These are phyloP conservation scores for Penicillium sp. DNA, from an alignment of 2,329 filamentous ascomycete species.

Conservation along the genomic window DNA sequence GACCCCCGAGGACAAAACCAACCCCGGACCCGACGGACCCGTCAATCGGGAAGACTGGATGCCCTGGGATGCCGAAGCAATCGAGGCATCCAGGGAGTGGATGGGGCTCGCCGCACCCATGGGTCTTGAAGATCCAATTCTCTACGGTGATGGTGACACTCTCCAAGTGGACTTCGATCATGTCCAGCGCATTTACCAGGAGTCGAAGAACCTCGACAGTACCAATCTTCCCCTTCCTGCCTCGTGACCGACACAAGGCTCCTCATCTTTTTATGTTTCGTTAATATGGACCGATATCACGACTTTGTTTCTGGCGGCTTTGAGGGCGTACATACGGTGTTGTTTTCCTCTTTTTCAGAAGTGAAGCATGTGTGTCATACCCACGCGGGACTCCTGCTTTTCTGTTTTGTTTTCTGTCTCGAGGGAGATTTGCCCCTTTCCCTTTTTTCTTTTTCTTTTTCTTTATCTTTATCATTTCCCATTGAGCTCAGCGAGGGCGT, in stretches of 20 bases:
- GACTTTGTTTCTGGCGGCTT: constrained; percentile 12
- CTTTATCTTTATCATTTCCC: constrained; percentile 13
- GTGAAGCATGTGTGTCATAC: constrained; percentile 21
- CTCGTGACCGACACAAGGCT: constrained; percentile 16
- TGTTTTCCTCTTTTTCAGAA: constrained; percentile 2
- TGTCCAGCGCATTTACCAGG: constrained; percentile 29
- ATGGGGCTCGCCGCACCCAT: constrained; percentile 11
- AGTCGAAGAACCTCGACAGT: constrained; percentile 22
- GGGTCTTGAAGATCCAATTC: constrained; percentile 11
- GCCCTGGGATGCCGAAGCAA: constrained; percentile 16
- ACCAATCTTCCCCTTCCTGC: constrained; percentile 26
- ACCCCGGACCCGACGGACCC: constrained; percentile 12
- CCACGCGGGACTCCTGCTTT: constrained; percentile 11
- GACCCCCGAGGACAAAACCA: constrained; percentile 31
- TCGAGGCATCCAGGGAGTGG: constrained; percentile 9
- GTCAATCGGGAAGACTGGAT: constrained; percentile 9
- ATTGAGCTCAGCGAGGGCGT: constrained; percentile 24
- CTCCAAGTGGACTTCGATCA: constrained; percentile 39
- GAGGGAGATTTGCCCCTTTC: constrained; percentile 8
- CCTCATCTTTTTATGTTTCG: background rate
- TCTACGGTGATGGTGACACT: constrained; percentile 9
- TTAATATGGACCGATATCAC: constrained; percentile 6
- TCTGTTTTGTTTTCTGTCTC: constrained; percentile 9
- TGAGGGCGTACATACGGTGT: constrained; percentile 17
- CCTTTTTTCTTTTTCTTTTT: constrained; percentile 4